Base-by-base conservation (phyloP, 2,329 filamentous ascomycete species). In the Fusarium udum region DNA sequence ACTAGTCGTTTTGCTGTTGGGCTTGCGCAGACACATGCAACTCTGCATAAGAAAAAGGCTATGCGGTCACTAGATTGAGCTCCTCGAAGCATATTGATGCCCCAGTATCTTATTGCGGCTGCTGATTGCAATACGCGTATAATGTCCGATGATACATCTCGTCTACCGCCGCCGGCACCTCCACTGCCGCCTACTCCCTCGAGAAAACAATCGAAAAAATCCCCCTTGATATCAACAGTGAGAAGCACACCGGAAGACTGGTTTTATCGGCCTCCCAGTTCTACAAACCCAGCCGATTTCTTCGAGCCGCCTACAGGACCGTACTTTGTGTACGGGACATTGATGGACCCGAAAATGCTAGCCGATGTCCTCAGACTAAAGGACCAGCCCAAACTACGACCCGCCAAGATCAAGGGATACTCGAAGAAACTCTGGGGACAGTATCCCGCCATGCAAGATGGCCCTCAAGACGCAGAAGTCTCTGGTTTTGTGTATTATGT, bases 261-360 rank as follows among this genome's bases (percentile, higher is more conserved):
- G 14, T 53, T 67, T 13, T 53, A 67, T 16, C 14, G 11, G 2
- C 24, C 45, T 11, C 3, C 18, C 2, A 7, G 16, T 4, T 34
- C 28, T n/a, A 12, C 22, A 4, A 16, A 9, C 0, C 52, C 16
- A 3, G 22, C 3, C n/a, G 34, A 67, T 14, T 28, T 37, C 34
- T n/a, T 32, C 6, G 39, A 61, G 15, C 24, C 18, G 7, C 62
- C 52, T 0, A 42, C 8, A 24, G 62, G 64, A 4, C 62, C 64
- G 1, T 67, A 67, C 39, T 67, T 67, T 6, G 39, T 67, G 4
- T 67, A 67, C 20, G 62, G 64, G 13, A 67, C 52, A 16, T 32
- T 67, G 40, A 67, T 48, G 45, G 40, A 67, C 6, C 62, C 52
- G 24, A 31, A 3, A 11, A 61, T 61, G 64, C 22, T 67, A 16